Evolutionary conservation across 2,329 filamentous ascomycete genomes (phyloP).

Genomic region (Aspergillus cejpii): DNA sequence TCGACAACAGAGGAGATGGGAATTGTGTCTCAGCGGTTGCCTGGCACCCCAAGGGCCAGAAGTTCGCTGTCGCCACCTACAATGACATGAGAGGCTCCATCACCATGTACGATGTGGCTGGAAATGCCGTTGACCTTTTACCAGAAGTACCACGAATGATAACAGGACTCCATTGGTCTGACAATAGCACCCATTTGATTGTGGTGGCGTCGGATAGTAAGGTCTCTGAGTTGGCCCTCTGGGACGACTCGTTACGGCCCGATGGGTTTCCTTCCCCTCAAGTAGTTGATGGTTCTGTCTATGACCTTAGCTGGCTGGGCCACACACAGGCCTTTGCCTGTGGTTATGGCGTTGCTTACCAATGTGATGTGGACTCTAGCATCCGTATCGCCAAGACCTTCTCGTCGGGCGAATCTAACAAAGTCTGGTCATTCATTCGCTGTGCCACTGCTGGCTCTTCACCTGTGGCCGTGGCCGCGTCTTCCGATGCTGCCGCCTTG

Average conservation of each 20-base stretch:
- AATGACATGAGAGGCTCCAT: constrained; percentile 40
- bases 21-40: constrained; percentile 41
- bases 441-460: constrained; percentile 25
- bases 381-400: constrained; percentile 35
- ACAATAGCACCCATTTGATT: constrained; percentile 34
- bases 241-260: constrained; percentile 37
- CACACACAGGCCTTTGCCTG: constrained; percentile 35
- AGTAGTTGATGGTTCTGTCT: constrained; percentile 34
- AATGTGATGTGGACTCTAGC: constrained; percentile 35
- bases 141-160: constrained; percentile 42
- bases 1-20: constrained; percentile 29
- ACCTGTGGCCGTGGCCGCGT: constrained; percentile 36
- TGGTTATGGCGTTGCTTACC: constrained; percentile 37
- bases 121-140: constrained; percentile 41
- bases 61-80: constrained; percentile 44
- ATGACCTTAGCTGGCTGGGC: constrained; percentile 41
- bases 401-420: constrained; percentile 23
- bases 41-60: constrained; percentile 42
- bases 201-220: constrained; percentile 41
- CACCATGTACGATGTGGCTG: constrained; percentile 40
- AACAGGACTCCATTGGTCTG: constrained; percentile 40
- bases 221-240: constrained; percentile 39
- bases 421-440: constrained; percentile 40
- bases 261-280: constrained; percentile 35
- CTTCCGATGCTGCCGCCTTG: constrained; percentile 33